Evolutionary conservation across 2,329 filamentous ascomycete species (phyloP).

Genomic region (Chaetomiaceae sp.): DNA sequence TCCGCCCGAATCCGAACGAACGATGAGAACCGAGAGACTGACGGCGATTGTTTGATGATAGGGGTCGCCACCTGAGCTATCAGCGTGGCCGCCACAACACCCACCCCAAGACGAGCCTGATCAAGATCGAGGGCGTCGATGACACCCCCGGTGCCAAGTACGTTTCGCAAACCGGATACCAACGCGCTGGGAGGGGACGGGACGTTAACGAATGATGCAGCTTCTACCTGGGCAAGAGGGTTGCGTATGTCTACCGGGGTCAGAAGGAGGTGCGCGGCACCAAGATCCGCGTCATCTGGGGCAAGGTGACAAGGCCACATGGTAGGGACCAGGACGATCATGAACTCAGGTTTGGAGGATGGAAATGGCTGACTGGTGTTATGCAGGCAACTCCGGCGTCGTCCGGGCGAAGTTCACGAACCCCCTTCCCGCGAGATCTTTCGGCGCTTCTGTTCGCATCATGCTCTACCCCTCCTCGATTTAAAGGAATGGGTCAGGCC

Average conservation of each 20-base stretch:
- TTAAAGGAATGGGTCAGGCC: slow-evolving; percentile 51
- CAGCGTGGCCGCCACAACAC: slow-evolving; percentile 90
- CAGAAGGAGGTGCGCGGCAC: slow-evolving; percentile 92
- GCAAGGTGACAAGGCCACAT: slow-evolving; percentile 94
- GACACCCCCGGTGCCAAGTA: slow-evolving; percentile 83
- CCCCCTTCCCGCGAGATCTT: slow-evolving; percentile 94
- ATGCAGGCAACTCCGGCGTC: slow-evolving; percentile 87
- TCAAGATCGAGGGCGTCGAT: slow-evolving; percentile 99
- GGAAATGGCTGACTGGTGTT: slow-evolving; percentile 10
- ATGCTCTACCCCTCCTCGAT: slow-evolving; percentile 98
- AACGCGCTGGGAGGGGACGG: slow-evolving; percentile 1
- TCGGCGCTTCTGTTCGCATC: slow-evolving; percentile 92
- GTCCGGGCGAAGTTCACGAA: slow-evolving; percentile 95
- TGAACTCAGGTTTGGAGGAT: background rate
- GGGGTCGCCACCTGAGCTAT: slow-evolving; percentile 98
- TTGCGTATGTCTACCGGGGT: slow-evolving; percentile 97
- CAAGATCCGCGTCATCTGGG: slow-evolving; percentile 99
- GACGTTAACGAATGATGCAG: slow-evolving; percentile 36
- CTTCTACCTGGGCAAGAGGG: slow-evolving; percentile 99
- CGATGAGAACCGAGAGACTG: slow-evolving; percentile 21
- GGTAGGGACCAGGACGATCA: slow-evolving; percentile 50
- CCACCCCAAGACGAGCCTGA: slow-evolving; percentile 84
- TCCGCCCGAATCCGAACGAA: slow-evolving; percentile 7
- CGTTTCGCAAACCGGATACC: slow-evolving; percentile 31
- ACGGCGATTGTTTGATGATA: slow-evolving; percentile 38